These are phyloP conservation scores for Salmacisia buchloeana DNA, from an alignment of 1,284 basidiomycete genomes.

Conservation along the genomic window DNA sequence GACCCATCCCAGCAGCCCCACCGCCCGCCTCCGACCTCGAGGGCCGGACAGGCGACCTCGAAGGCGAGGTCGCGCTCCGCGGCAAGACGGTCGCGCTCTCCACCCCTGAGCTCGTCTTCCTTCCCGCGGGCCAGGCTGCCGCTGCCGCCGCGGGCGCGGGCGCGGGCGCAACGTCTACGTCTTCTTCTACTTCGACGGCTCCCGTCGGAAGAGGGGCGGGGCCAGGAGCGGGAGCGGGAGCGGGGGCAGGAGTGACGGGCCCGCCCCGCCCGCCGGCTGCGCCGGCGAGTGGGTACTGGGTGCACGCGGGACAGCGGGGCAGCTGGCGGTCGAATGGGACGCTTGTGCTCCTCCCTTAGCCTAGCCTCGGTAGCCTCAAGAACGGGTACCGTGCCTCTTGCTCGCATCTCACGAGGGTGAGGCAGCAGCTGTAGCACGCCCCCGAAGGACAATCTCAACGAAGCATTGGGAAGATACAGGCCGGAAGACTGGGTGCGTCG, in stretches of 20 bases:
- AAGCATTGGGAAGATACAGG: no score
- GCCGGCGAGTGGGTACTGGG: conserved; percentile 20
- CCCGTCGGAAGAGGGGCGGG: no score
- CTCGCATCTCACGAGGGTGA: no score
- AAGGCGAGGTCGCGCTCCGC: conserved; percentile 35
- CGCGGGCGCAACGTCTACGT: background rate
- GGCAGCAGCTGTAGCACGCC: no score
- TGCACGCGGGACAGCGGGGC: conserved; percentile 31
- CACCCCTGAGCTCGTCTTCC: background rate
- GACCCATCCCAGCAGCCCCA: no score
- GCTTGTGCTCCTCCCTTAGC: conserved; percentile 33
- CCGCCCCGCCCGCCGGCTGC: conserved; percentile 3
- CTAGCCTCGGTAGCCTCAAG: no score
- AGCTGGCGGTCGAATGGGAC: conserved; percentile 44
- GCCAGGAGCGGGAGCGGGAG: no score
- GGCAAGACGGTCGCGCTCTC: conserved; percentile 26
- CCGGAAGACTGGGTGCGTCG: no score
- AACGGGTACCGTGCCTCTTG: no score
- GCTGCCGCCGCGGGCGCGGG: background rate
- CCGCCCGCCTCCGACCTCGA: no score
- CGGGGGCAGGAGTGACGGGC: background rate
- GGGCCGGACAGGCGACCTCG: conserved; percentile 24
- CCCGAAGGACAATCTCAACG: no score
- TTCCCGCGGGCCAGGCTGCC: background rate
- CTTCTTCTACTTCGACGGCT: no score